phyloP scores from a whole-genome alignment of 2,329 filamentous ascomycete species.

The Trichoderma sp. region DNA sequence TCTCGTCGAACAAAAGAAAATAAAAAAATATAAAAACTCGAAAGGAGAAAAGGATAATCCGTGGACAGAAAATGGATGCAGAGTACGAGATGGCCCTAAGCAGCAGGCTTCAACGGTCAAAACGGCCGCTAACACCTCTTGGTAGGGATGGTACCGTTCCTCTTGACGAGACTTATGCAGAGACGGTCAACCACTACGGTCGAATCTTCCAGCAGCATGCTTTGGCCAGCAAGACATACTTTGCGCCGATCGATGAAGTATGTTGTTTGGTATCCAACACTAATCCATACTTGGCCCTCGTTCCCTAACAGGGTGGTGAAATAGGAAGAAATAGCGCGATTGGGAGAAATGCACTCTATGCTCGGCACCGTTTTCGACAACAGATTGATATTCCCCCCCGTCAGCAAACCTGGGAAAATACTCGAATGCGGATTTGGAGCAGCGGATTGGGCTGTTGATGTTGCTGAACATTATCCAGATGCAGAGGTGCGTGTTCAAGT shows the following conservation, averaged over 20 bases:
- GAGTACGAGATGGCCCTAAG: constrained; percentile 31
- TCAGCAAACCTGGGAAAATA: constrained; percentile 55
- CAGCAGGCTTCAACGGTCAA: background rate
- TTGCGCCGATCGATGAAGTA: constrained; percentile 71
- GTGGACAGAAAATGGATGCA: constrained; percentile 30
- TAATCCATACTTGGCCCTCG: background rate
- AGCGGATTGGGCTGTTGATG: constrained; percentile 68
- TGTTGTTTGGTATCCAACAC: constrained; percentile 22
- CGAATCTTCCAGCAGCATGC: constrained; percentile 67
- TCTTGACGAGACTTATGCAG: constrained; percentile 57
- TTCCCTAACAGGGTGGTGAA: background rate
- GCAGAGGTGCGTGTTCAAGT: constrained; percentile 54
- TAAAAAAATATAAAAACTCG: background rate
- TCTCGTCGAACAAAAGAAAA: background rate
- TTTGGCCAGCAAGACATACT: constrained; percentile 62
- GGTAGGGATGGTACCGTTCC: constrained; percentile 48
- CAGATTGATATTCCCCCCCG: constrained; percentile 67
- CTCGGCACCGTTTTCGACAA: constrained; percentile 64
- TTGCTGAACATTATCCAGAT: constrained; percentile 61
- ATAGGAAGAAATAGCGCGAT: constrained; percentile 66
- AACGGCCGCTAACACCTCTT: constrained; percentile 6
- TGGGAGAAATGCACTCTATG: constrained; percentile 62
- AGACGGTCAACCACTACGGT: constrained; percentile 59
- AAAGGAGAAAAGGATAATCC: background rate
- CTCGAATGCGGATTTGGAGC: constrained; percentile 72